phyloP scores from a whole-genome alignment of 225 moss, liverwort and hornwort species.

The Bryum argenteum region DNA sequence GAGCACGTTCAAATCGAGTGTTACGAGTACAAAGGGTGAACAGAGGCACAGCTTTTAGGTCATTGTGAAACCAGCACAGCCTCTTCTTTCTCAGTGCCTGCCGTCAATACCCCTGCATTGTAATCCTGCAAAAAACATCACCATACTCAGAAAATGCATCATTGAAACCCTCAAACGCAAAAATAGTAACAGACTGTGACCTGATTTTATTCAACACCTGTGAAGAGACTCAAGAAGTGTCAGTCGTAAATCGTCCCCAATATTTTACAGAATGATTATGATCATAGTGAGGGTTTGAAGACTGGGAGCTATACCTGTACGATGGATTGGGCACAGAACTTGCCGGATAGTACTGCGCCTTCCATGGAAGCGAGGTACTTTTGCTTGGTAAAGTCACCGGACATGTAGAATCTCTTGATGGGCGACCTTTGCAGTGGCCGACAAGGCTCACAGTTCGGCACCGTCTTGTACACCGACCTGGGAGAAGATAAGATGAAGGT shows the following conservation, averaged over 20 bases:
- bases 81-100: slow-evolving; percentile 31
- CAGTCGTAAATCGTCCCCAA: no score
- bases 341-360: slow-evolving; percentile 95
- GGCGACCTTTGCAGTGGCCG: slow-evolving; percentile 88
- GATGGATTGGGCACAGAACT: slow-evolving; percentile 81
- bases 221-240: no score
- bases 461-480: slow-evolving; percentile 96
- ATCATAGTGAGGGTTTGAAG: not conserved
- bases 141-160: slow-evolving; percentile 8
- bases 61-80: slow-evolving; percentile 44
- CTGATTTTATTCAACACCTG: no score
- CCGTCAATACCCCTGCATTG: slow-evolving; percentile 32
- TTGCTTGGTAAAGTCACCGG: slow-evolving; percentile 98
- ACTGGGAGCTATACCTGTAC: slow-evolving; percentile 52
- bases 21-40: slow-evolving; percentile 30
- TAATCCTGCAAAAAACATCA: slow-evolving; percentile 39
- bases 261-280: not conserved
- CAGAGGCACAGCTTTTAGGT: slow-evolving; percentile 15
- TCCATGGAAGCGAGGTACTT: slow-evolving; percentile 98
- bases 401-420: slow-evolving; percentile 82
- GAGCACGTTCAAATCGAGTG: slow-evolving; percentile 5
- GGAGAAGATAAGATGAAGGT: not conserved
- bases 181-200: no score
- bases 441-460: slow-evolving; percentile 92
- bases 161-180: not conserved